A percentile compares a stretch with the other conserved stretches of the same genome.
Evolutionary conservation across 2,329 filamentous ascomycete species (phyloP).

Genomic region (Penicillium hesseltinei): DNA sequence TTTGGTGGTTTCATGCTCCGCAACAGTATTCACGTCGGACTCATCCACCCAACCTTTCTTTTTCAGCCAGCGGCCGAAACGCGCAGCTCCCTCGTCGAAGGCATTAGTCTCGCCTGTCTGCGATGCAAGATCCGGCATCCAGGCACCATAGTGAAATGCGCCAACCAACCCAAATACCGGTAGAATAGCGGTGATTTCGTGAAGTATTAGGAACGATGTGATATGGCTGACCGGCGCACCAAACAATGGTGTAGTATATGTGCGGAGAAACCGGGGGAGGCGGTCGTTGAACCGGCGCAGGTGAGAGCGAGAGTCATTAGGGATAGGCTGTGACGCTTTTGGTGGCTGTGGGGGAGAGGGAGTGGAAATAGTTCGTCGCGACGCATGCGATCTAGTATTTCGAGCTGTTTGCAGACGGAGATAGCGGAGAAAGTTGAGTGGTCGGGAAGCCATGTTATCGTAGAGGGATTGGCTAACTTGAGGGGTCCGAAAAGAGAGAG

Average conservation of each 20-base stretch:
- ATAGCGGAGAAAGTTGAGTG: conserved; percentile 12
- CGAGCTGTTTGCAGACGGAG: conserved; percentile 17
- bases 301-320: conserved; percentile 31
- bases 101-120: conserved; percentile 25
- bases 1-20: conserved; percentile 26
- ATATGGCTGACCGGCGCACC: conserved; percentile 79
- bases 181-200: conserved; percentile 85
- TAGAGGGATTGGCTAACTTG: neutral
- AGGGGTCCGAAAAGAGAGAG: too few relatives aligned
- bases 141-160: conserved; percentile 75
- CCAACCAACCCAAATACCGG: conserved; percentile 73
- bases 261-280: conserved; percentile 66
- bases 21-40: conserved; percentile 47
- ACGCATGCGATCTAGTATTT: neutral
- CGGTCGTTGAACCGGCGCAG: conserved; percentile 43
- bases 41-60: conserved; percentile 74
- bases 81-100: conserved; percentile 63
- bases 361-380: conserved; percentile 25
- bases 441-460: conserved; percentile 11
- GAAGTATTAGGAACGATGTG: conserved; percentile 80
- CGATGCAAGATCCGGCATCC: conserved; percentile 59
- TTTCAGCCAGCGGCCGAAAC: conserved; percentile 74
- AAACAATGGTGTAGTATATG: conserved; percentile 67
- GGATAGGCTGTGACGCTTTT: conserved; percentile 13
- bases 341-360: conserved; percentile 16